Percentiles rank a stretch among this genome's conserved stretches.
Evolutionary conservation across 768 basidiomycete genomes (phyloP).

Genomic region (Suillus alpinus): DNA sequence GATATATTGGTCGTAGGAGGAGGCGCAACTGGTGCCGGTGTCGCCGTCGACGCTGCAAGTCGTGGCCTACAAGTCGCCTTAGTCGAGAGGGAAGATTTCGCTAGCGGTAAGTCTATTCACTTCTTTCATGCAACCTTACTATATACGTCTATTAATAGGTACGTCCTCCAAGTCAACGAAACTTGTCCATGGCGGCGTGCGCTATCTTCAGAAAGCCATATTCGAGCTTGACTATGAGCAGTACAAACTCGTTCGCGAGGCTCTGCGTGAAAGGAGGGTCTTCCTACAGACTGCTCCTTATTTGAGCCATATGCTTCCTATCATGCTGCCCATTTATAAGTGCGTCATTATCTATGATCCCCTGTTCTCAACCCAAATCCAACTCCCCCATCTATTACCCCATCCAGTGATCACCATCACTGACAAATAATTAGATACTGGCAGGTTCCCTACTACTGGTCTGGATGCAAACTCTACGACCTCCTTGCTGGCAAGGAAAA

Average conservation of each 20-base stretch:
- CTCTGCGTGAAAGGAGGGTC: conserved; percentile 86
- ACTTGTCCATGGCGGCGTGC: conserved; percentile 95
- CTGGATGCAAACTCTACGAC: conserved; percentile 96
- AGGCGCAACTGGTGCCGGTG: conserved; percentile 93
- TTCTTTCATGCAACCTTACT: neutral
- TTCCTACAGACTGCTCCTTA: conserved; percentile 97
- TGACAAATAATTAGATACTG: conserved; percentile 60
- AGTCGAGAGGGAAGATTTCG: conserved; percentile 92
- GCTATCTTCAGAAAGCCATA: conserved; percentile 96
- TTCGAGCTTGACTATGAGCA: conserved; percentile 96
- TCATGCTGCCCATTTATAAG: conserved; percentile 98
- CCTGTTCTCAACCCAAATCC: neutral
- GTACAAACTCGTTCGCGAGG: conserved; percentile 94
- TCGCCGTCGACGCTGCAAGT: conserved; percentile 93
- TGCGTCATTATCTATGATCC: conserved; percentile 29
- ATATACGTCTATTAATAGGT: conserved; percentile 40
- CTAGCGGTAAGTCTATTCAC: conserved; percentile 55
- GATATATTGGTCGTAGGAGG: conserved; percentile 89
- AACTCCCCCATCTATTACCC: neutral
- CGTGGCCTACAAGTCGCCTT: conserved; percentile 90
- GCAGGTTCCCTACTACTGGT: conserved; percentile 96
- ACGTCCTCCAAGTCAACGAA: conserved; percentile 98
- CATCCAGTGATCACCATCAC: neutral
- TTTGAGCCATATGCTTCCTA: conserved; percentile 87
- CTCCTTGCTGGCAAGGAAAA: conserved; percentile 93